A percentile compares a stretch with the other conserved stretches of the same genome.
These are phyloP conservation scores for Dorcoceras hygrometricum DNA, from an alignment of 257 asterid species.

Conservation along the genomic window DNA sequence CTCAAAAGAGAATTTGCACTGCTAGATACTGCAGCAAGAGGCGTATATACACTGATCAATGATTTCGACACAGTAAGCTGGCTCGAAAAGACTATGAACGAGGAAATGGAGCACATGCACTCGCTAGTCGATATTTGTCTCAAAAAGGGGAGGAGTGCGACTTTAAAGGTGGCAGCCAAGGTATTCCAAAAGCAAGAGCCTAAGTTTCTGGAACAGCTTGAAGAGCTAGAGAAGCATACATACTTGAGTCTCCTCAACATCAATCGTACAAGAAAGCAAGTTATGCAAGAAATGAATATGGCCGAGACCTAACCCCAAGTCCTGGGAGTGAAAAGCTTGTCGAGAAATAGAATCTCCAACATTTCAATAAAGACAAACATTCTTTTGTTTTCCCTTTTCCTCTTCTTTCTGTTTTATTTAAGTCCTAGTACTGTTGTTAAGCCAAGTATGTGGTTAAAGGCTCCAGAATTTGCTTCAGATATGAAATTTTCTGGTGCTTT, in stretches of 20 bases:
- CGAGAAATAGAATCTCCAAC: neutral
- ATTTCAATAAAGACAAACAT: neutral
- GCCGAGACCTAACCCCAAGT: neutral
- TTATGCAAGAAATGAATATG: neutral
- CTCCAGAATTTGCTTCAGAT: neutral
- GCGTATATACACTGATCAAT: neutral
- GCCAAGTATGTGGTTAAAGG: neutral
- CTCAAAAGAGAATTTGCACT: neutral
- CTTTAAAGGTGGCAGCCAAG: neutral
- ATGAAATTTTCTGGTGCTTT: neutral
- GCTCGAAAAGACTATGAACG: neutral
- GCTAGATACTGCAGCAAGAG: neutral
- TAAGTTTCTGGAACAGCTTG: neutral
- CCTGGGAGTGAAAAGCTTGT: neutral
- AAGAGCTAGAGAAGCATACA: neutral
- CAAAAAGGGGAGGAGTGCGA: neutral
- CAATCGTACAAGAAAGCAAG: neutral
- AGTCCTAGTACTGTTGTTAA: neutral
- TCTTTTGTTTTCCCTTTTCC: too few relatives aligned
- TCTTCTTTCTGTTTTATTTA: too few relatives aligned
- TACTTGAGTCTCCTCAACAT: neutral
- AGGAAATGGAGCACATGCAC: neutral
- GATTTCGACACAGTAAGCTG: neutral
- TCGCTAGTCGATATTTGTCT: neutral
- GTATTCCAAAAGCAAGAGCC: neutral